Evolutionary conservation across 768 basidiomycete species (phyloP).

Genomic region (Calocera viscosa): DNA sequence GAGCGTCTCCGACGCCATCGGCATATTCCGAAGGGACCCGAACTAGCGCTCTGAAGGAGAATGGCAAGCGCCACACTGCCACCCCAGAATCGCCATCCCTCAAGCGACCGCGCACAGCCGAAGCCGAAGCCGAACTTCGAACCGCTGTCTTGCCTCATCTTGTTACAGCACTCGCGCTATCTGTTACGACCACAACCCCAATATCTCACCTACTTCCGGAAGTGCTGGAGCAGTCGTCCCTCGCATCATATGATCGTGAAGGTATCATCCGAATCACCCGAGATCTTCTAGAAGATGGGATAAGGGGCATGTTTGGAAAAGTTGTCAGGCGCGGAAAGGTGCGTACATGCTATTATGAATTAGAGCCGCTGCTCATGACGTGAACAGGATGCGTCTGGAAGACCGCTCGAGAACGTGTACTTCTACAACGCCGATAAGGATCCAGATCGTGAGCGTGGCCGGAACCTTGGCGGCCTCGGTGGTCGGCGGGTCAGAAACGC

Average conservation of each 20-base stretch:
- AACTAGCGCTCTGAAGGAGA: background rate
- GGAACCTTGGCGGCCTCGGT: background rate
- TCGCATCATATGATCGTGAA: conserved; percentile 1
- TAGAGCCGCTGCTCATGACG: background rate
- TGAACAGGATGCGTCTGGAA: background rate
- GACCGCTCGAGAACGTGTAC: conserved; percentile 1
- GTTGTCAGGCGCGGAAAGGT: conserved; percentile 4
- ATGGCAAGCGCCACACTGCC: background rate
- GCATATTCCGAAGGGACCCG: background rate
- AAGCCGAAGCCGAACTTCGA: background rate
- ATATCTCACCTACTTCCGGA: background rate
- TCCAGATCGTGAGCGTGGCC: background rate
- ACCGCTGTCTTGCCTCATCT: background rate
- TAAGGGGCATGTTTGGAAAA: background rate
- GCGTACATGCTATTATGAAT: background rate
- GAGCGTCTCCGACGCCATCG: background rate
- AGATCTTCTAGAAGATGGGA: background rate
- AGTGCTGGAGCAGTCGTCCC: conserved; percentile 2
- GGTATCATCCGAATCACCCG: background rate
- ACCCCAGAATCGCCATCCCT: background rate
- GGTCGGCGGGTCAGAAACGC: background rate
- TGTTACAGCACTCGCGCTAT: background rate
- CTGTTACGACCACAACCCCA: background rate
- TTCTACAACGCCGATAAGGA: conserved; percentile 7
- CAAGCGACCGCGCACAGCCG: background rate